These are phyloP conservation scores for Cudoniella acicularis DNA, from an alignment of 495 filamentous ascomycete species.

Conservation along the genomic window DNA sequence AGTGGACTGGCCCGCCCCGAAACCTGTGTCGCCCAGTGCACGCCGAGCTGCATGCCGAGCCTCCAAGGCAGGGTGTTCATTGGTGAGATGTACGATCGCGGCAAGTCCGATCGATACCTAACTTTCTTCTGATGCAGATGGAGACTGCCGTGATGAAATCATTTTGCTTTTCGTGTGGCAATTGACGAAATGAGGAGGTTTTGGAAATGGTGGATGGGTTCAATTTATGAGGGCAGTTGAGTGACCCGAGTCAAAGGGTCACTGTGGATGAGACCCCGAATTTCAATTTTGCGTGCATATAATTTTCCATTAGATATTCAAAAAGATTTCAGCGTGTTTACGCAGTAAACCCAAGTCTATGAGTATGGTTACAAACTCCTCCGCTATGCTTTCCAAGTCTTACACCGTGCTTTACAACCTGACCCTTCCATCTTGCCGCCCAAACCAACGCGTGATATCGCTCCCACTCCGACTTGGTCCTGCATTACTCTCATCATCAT, in stretches of 20 bases:
- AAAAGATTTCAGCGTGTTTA: constrained; percentile 3
- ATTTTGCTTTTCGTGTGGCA: too few relatives aligned
- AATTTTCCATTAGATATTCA: not conserved
- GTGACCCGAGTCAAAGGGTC: too few relatives aligned
- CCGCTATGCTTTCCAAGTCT: constrained; percentile 18
- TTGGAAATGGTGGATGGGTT: too few relatives aligned
- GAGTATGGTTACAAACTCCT: constrained; percentile 15
- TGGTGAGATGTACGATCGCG: not conserved
- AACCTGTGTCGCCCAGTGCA: not conserved
- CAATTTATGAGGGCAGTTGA: too few relatives aligned
- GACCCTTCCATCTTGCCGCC: constrained; percentile 23
- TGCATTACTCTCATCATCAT: constrained; percentile 31
- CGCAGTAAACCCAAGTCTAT: constrained; percentile 16
- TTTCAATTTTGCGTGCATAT: not conserved
- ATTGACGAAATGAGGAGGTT: too few relatives aligned
- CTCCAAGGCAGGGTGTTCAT: not conserved
- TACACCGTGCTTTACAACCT: constrained; percentile 15
- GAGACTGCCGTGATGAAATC: too few relatives aligned
- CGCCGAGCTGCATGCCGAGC: not conserved
- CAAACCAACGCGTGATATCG: constrained; percentile 30
- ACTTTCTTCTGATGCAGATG: not conserved
- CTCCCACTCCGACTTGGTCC: constrained; percentile 15
- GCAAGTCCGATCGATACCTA: not conserved
- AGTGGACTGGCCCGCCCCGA: not conserved
- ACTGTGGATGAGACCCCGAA: too few relatives aligned